phyloP scores from a whole-genome alignment of 1,139 yeast species.

The Lodderomyces theae region DNA sequence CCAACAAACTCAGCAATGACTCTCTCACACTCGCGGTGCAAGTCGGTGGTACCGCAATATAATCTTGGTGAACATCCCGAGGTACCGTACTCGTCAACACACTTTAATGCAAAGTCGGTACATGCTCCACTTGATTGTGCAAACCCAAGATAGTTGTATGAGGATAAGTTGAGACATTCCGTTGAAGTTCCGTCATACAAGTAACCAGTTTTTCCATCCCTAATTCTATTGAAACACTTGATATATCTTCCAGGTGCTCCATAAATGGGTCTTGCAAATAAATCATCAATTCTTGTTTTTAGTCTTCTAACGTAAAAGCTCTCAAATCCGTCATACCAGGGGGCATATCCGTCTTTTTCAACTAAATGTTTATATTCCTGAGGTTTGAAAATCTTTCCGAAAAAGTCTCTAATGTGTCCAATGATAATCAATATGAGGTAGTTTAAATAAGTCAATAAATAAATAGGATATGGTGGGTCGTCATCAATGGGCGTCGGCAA shows the following conservation, averaged over 20 bases:
- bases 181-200: slow-evolving; percentile 71
- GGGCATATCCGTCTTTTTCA: slow-evolving; percentile 89
- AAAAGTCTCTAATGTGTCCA: slow-evolving; percentile 88
- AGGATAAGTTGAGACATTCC: slow-evolving; percentile 81
- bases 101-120: slow-evolving; percentile 70
- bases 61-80: slow-evolving; percentile 77
- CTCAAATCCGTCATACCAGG: slow-evolving; percentile 93
- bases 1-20: slow-evolving; percentile 86
- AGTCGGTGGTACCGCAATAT: slow-evolving; percentile 70
- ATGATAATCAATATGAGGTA: slow-evolving; percentile 79
- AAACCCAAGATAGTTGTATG: slow-evolving; percentile 93
- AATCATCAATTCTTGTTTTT: slow-evolving; percentile 87
- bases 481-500: slow-evolving; percentile 63
- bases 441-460: slow-evolving; percentile 78
- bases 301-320: slow-evolving; percentile 89
- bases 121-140: slow-evolving; percentile 94
- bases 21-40: slow-evolving; percentile 72
- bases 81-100: slow-evolving; percentile 68
- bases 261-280: slow-evolving; percentile 91
- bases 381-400: slow-evolving; percentile 72
- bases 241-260: slow-evolving; percentile 97
- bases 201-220: slow-evolving; percentile 60
- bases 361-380: slow-evolving; percentile 62
- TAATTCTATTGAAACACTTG: slow-evolving; percentile 71
- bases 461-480: slow-evolving; percentile 82